Percentiles rank a stretch among this genome's conserved stretches.
Evolutionary conservation across 2,329 filamentous ascomycete species (phyloP).

Genomic region (Diaporthe australafricana): DNA sequence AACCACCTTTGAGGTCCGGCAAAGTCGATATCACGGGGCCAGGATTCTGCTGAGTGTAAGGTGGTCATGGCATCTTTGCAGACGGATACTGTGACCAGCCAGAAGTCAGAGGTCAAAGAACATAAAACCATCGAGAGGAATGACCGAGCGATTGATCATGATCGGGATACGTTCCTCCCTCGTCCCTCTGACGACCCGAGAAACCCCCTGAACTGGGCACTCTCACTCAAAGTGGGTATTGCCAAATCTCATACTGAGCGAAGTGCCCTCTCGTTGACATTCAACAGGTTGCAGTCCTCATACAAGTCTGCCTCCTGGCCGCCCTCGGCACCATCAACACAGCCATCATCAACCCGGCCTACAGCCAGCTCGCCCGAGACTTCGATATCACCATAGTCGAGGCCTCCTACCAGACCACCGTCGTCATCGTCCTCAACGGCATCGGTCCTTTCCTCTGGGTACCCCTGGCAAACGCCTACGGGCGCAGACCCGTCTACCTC

Average conservation of each 20-base stretch:
- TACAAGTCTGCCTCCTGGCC: constrained; percentile 45
- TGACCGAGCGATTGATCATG: not conserved
- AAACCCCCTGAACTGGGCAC: constrained; percentile 29
- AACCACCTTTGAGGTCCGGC: not conserved
- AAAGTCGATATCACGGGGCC: not conserved
- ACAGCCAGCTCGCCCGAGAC: constrained; percentile 40
- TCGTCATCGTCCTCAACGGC: constrained; percentile 44
- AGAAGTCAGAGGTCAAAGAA: not conserved
- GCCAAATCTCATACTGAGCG: too few relatives aligned
- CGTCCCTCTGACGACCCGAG: constrained; percentile 19
- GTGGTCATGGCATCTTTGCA: not conserved
- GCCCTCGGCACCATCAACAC: constrained; percentile 42
- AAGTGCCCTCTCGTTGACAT: constrained; percentile 26
- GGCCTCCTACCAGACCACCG: constrained; percentile 44
- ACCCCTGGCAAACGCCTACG: constrained; percentile 42
- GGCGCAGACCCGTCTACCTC: constrained; percentile 42
- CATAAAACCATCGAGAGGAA: not conserved
- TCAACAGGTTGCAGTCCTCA: constrained; percentile 43
- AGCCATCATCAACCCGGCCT: constrained; percentile 43
- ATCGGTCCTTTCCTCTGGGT: constrained; percentile 39
- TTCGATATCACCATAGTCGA: constrained; percentile 40
- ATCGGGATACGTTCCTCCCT: constrained; percentile 21
- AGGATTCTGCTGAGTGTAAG: not conserved
- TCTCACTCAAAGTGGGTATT: constrained; percentile 25
- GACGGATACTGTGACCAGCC: not conserved